These are phyloP conservation scores for Globisporangium cederbergense DNA, from an alignment of 352 stramenopile species.

Conservation along the genomic window DNA sequence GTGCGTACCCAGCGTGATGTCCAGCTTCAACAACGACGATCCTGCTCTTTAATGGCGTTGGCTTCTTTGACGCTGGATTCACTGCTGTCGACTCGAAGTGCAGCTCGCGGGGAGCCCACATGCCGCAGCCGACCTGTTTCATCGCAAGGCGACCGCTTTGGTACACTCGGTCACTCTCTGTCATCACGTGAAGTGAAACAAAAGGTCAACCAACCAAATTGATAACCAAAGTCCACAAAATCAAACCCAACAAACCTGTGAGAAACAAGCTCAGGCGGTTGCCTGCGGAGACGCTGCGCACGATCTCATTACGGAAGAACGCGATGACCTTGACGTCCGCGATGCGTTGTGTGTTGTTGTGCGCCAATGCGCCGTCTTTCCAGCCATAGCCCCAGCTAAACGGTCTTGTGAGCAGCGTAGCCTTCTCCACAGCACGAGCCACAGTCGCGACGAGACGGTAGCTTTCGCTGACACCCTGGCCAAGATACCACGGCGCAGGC, in stretches of 20 bases:
- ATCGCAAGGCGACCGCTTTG: constrained; percentile 52
- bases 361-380: constrained; percentile 42
- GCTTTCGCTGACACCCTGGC: constrained; percentile 26
- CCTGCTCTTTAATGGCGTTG: neutral
- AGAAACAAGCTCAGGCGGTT: constrained; percentile 64
- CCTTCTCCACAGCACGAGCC: constrained; percentile 21
- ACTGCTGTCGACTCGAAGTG: constrained; percentile 6
- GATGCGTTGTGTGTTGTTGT: constrained; percentile 26
- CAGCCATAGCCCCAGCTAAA: constrained; percentile 58
- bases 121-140: constrained; percentile 48
- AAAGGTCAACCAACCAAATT: neutral
- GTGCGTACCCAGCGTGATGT: constrained; percentile 48
- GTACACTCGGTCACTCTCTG: constrained; percentile 36
- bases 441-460: constrained; percentile 46
- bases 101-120: constrained; percentile 48
- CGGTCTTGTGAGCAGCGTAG: constrained; percentile 26
- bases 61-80: neutral
- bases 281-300: constrained; percentile 44
- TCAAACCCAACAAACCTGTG: constrained; percentile 23
- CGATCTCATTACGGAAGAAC: constrained; percentile 31
- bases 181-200: neutral
- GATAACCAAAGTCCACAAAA: neutral
- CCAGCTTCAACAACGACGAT: constrained; percentile 49
- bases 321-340: constrained; percentile 31
- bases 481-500: constrained; percentile 20